Evolutionary conservation across 306 rosid species (phyloP).

Genomic region (Sesbania bispinosa): DNA sequence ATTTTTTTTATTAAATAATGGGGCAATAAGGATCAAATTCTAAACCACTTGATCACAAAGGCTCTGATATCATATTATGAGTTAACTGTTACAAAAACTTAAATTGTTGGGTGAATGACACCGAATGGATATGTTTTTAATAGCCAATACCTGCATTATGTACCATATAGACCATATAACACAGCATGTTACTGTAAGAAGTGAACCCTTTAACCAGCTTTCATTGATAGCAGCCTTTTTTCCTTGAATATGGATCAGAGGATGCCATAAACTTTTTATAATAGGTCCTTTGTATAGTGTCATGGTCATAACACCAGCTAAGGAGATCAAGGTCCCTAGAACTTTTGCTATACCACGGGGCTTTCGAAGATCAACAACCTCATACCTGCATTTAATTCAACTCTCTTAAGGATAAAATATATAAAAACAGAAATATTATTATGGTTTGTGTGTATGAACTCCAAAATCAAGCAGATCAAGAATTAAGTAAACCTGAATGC

Average conservation of each 20-base stretch:
- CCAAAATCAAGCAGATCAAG: neutral
- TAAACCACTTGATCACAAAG: no score
- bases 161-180: conserved; percentile 71
- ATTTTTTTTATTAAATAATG: no score
- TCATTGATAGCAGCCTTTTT: conserved; percentile 36
- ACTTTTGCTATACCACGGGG: conserved; percentile 64
- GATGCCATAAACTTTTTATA: conserved; percentile 51
- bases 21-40: no score
- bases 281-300: conserved; percentile 71
- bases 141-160: conserved; percentile 99
- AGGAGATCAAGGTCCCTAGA: conserved; percentile 59
- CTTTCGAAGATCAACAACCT: conserved; percentile 44
- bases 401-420: neutral
- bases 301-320: conserved; percentile 76
- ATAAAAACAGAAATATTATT: neutral
- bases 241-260: conserved; percentile 47
- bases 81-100: no score
- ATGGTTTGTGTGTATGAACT: neutral
- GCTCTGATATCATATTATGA: no score
- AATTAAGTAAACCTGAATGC: conserved; percentile 42
- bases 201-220: conserved; percentile 74
- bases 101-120: no score
- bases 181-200: conserved; percentile 67
- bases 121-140: no score
- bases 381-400: conserved; percentile 43